These are phyloP conservation scores for Solanum sitiens DNA, from an alignment of 257 asterid species.

Conservation along the genomic window DNA sequence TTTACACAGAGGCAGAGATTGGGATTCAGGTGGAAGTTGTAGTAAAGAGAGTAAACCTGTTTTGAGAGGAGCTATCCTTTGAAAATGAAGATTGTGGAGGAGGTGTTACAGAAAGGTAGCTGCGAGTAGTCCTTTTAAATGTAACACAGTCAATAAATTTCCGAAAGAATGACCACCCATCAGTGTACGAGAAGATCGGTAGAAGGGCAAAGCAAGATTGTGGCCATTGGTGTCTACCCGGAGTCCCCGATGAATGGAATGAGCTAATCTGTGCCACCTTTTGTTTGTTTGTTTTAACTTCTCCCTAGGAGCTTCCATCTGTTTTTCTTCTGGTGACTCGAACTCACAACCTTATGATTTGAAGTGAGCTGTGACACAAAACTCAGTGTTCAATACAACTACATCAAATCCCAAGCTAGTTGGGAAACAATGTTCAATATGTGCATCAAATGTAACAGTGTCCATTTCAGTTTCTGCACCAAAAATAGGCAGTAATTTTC, in stretches of 20 bases:
- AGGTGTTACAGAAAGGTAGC: slow-evolving; percentile 44
- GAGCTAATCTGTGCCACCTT: slow-evolving; percentile 39
- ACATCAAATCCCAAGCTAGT: too few species aligned
- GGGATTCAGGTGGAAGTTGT: slow-evolving; percentile 97
- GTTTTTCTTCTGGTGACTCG: too few species aligned
- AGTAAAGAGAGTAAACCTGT: slow-evolving; percentile 74
- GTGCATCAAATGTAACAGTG: not conserved
- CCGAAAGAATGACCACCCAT: slow-evolving; percentile 92
- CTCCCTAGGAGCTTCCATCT: not conserved
- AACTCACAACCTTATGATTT: not conserved
- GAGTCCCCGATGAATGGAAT: slow-evolving; percentile 92
- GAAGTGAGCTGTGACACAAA: not conserved
- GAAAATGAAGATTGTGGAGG: slow-evolving; percentile 75
- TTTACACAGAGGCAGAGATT: slow-evolving; percentile 74
- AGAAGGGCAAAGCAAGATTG: slow-evolving; percentile 79
- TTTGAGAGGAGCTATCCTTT: slow-evolving; percentile 43
- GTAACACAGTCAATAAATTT: slow-evolving; percentile 67
- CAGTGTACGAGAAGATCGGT: slow-evolving; percentile 60
- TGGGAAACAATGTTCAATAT: too few species aligned
- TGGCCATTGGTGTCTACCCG: slow-evolving; percentile 97
- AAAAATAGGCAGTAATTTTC: not conserved
- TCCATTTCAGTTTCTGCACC: not conserved
- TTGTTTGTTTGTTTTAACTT: not conserved
- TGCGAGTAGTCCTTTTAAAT: slow-evolving; percentile 50
- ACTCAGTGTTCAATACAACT: not conserved